phyloP scores from a whole-genome alignment of 768 basidiomycete species.

The Scleroderma bovista region DNA sequence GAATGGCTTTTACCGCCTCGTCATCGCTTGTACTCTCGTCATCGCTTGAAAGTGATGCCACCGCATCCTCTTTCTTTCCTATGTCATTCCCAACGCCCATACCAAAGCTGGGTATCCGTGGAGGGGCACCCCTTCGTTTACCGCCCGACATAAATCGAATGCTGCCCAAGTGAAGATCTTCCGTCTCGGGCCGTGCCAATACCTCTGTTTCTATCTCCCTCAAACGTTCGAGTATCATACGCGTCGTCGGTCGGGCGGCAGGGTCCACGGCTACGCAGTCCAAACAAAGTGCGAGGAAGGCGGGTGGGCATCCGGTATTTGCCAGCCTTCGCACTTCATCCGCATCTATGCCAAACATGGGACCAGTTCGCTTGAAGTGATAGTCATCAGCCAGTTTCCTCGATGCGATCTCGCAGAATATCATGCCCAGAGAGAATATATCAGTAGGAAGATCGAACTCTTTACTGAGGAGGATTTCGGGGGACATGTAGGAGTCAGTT shows the following conservation, averaged over 20 bases:
- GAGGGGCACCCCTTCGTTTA: slow-evolving; percentile 51
- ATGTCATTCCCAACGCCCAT: slow-evolving; percentile 63
- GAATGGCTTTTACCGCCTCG: slow-evolving; percentile 60
- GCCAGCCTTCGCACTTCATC: slow-evolving; percentile 67
- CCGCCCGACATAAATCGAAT: slow-evolving; percentile 74
- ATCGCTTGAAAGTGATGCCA: slow-evolving; percentile 31
- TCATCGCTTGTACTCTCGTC: slow-evolving; percentile 61
- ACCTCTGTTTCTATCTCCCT: slow-evolving; percentile 82
- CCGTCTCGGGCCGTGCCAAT: slow-evolving; percentile 57
- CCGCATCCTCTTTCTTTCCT: slow-evolving; percentile 32
- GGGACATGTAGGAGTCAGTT: slow-evolving; percentile 96
- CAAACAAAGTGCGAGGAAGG: slow-evolving; percentile 70
- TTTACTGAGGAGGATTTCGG: slow-evolving; percentile 86
- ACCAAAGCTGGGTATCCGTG: slow-evolving; percentile 87
- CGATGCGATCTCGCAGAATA: slow-evolving; percentile 87
- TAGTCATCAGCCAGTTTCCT: slow-evolving; percentile 81
- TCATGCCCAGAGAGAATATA: slow-evolving; percentile 89
- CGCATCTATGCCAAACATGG: slow-evolving; percentile 70
- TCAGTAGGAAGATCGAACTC: slow-evolving; percentile 95
- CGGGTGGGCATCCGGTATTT: slow-evolving; percentile 70
- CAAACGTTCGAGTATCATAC: slow-evolving; percentile 73
- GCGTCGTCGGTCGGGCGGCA: slow-evolving; percentile 63
- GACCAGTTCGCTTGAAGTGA: slow-evolving; percentile 72
- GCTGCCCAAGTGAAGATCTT: slow-evolving; percentile 77
- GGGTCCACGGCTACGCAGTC: slow-evolving; percentile 72